Conservation (phyloP, 2,329 filamentous ascomycete species). For the Ampelomyces quisqualis region DNA sequence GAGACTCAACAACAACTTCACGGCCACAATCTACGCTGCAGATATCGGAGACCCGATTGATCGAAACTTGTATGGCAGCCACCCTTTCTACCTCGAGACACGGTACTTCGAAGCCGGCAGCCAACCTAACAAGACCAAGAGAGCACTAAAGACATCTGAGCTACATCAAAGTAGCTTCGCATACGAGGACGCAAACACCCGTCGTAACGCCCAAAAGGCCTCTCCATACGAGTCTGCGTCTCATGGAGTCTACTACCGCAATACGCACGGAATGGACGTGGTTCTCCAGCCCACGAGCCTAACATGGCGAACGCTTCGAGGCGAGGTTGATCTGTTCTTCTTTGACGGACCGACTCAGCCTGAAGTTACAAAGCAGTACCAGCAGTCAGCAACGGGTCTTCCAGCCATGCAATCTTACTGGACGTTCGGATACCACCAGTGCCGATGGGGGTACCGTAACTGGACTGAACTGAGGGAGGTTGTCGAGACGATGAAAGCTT, state of each 20-base stretch:
- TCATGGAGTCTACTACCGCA: slow-evolving; percentile 76
- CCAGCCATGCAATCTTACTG: slow-evolving; percentile 78
- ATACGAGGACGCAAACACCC: slow-evolving; percentile 5
- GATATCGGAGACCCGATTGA: slow-evolving; percentile 67
- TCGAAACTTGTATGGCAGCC: slow-evolving; percentile 70
- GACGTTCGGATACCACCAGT: slow-evolving; percentile 80
- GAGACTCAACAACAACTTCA: slow-evolving; percentile 71
- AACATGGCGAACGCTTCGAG: slow-evolving; percentile 74
- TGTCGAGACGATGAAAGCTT: slow-evolving; percentile 55
- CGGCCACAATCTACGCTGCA: slow-evolving; percentile 66
- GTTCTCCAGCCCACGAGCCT: slow-evolving; percentile 64
- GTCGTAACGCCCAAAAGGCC: slow-evolving; percentile 22
- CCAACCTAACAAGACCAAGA: slow-evolving; percentile 50
- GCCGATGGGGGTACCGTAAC: slow-evolving; percentile 77
- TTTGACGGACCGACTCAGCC: slow-evolving; percentile 70
- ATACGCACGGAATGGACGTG: slow-evolving; percentile 74
- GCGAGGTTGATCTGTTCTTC: slow-evolving; percentile 77
- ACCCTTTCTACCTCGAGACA: slow-evolving; percentile 79
- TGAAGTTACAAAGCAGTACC: slow-evolving; percentile 70
- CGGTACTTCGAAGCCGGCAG: slow-evolving; percentile 63
- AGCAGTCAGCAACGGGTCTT: slow-evolving; percentile 64
- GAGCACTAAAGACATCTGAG: slow-evolving; percentile 56
- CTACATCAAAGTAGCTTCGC: slow-evolving; percentile 35
- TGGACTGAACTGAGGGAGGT: slow-evolving; percentile 66
- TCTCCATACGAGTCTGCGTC: slow-evolving; percentile 65